Evolutionary conservation across 2,329 filamentous ascomycete genomes (phyloP).

Genomic region (Xylaria digitata): DNA sequence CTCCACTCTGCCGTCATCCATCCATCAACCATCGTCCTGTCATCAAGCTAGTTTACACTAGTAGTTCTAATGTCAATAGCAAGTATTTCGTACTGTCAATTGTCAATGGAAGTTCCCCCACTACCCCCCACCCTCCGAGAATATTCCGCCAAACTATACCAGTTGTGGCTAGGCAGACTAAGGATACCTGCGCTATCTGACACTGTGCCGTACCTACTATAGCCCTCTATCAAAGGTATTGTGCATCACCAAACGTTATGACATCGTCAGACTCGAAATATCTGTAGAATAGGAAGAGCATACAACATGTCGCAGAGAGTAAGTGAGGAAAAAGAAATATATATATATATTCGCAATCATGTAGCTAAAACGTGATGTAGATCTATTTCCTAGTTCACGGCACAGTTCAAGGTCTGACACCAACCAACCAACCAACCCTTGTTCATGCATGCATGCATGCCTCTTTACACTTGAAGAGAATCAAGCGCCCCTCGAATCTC

Average conservation of each 20-base stretch:
- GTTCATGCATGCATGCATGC: too few species aligned
- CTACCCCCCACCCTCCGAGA: neutral
- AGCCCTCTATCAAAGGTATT: too few species aligned
- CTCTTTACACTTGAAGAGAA: too few species aligned
- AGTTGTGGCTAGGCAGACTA: neutral
- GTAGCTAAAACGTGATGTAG: slow-evolving; percentile 50
- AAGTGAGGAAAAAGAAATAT: slow-evolving; percentile 2
- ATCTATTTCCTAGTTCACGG: slow-evolving; percentile 74
- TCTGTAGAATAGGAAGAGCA: neutral
- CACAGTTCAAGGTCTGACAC: slow-evolving; percentile 78
- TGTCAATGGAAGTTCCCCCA: too few species aligned
- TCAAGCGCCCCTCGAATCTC: neutral
- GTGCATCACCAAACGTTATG: neutral
- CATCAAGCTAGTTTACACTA: neutral
- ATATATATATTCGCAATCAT: neutral
- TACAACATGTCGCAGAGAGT: slow-evolving; percentile 41
- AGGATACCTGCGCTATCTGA: too few species aligned
- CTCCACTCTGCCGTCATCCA: slow-evolving; percentile 1
- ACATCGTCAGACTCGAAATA: neutral
- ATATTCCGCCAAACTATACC: slow-evolving; percentile 11
- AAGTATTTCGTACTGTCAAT: too few species aligned
- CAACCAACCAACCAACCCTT: too few species aligned
- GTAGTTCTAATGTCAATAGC: too few species aligned
- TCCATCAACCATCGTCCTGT: too few species aligned
- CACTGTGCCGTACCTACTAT: too few species aligned